These are phyloP conservation scores for Aspergillus japonicus DNA, from an alignment of 2,329 filamentous ascomycete species.

Conservation along the genomic window DNA sequence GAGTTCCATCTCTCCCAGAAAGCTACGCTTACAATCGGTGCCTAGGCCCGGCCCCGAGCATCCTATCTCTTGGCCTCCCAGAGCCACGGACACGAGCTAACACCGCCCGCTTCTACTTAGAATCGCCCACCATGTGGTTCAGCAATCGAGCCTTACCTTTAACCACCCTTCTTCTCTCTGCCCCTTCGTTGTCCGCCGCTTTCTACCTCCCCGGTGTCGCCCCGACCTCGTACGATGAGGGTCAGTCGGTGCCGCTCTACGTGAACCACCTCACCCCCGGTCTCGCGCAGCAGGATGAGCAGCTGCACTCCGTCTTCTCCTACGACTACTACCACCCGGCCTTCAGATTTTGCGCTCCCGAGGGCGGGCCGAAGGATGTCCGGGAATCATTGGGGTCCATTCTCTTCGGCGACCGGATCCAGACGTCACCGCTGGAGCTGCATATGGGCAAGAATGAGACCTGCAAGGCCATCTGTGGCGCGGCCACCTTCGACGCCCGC, in stretches of 20 bases:
- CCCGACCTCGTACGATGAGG: conserved; percentile 82
- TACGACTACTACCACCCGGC: conserved; percentile 92
- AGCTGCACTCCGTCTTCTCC: conserved; percentile 86
- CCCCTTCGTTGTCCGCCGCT: conserved; percentile 53
- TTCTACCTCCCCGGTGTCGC: conserved; percentile 98
- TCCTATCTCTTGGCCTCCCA: background rate
- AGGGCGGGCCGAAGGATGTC: conserved; percentile 72
- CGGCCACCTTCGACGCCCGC: conserved; percentile 62
- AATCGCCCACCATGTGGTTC: conserved; percentile 37
- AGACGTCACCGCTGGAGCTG: conserved; percentile 90
- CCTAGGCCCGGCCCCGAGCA: conserved; percentile 11
- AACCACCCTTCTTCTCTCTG: conserved; percentile 30
- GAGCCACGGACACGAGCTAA: conserved; percentile 18
- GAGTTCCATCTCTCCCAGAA: conserved; percentile 8
- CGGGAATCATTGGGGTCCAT: conserved; percentile 93
- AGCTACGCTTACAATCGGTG: conserved; percentile 2
- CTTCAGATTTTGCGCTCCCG: conserved; percentile 84
- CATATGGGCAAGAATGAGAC: conserved; percentile 83
- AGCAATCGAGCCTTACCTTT: conserved; percentile 31
- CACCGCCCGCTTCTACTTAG: conserved; percentile 12
- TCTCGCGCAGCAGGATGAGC: conserved; percentile 71
- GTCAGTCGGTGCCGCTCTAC: conserved; percentile 77
- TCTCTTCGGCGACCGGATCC: conserved; percentile 93
- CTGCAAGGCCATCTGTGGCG: conserved; percentile 76
- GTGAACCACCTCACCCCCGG: conserved; percentile 92